phyloP scores from a whole-genome alignment of 2,329 filamentous ascomycete species.

The Fusarium kyushuense region DNA sequence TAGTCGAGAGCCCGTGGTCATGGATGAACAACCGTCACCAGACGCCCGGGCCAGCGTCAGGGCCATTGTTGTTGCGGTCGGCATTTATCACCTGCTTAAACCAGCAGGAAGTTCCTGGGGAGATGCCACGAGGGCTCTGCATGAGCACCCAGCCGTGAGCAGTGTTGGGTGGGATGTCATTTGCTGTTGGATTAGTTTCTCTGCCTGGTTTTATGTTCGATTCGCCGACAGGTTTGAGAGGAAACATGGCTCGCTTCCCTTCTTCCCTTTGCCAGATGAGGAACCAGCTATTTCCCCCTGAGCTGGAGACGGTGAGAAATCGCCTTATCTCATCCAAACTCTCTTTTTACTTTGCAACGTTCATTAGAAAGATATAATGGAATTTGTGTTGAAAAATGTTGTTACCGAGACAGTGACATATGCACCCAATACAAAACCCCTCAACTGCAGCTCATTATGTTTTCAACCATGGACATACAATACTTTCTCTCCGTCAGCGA shows the following conservation, averaged over 20 bases:
- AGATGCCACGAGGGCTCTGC: neutral
- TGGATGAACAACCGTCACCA: neutral
- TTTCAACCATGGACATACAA: no score
- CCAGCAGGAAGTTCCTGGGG: neutral
- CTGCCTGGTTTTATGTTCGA: neutral
- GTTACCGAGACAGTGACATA: no score
- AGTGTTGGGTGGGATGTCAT: slow-evolving; percentile 2
- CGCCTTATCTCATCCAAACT: no score
- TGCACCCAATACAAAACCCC: no score
- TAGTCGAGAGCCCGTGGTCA: neutral
- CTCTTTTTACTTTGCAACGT: no score
- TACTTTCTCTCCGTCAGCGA: no score
- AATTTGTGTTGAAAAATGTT: no score
- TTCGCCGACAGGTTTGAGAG: neutral
- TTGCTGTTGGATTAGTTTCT: neutral
- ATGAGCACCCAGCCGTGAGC: neutral
- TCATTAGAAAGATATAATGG: no score
- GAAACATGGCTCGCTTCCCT: neutral
- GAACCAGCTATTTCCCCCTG: no score
- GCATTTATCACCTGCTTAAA: neutral
- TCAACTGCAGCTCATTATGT: no score
- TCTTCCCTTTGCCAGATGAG: neutral
- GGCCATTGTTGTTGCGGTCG: neutral
- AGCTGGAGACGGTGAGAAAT: no score
- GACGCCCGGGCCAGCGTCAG: fast-evolving